Evolutionary conservation across 768 basidiomycete species (phyloP).

Genomic region (Suillus bovinus): DNA sequence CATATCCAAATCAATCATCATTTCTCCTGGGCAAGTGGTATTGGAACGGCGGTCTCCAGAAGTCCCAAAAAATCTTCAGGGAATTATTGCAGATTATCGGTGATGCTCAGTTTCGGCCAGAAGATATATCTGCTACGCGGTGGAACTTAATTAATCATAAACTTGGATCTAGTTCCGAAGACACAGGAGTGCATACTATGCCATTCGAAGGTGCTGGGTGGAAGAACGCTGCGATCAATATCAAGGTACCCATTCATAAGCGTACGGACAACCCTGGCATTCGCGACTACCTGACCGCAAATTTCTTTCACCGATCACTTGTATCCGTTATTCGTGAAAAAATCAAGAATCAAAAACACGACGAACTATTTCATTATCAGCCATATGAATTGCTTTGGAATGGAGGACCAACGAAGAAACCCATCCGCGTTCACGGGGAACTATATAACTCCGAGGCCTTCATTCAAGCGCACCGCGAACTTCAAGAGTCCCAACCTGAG

Average conservation of each 20-base stretch:
- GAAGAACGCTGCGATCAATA: constrained; percentile 11
- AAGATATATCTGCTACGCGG: not conserved
- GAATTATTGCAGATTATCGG: constrained; percentile 14
- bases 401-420: not conserved
- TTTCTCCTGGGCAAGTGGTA: constrained; percentile 22
- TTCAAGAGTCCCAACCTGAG: constrained; percentile 18
- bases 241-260: constrained; percentile 14
- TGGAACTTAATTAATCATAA: constrained; percentile 2
- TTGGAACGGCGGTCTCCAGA: constrained; percentile 21
- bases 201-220: constrained; percentile 18
- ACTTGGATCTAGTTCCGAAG: constrained; percentile 2
- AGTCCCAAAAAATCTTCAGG: constrained; percentile 20
- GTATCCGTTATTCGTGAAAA: constrained; percentile 18
- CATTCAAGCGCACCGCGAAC: constrained; percentile 17
- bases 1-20: constrained; percentile 18
- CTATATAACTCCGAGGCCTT: constrained; percentile 20
- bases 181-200: not conserved
- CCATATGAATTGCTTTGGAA: constrained; percentile 22
- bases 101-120: constrained; percentile 1
- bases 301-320: constrained; percentile 16
- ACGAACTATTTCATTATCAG: constrained; percentile 20
- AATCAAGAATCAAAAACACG: constrained; percentile 10
- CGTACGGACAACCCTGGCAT: constrained; percentile 7
- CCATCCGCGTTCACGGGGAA: constrained; percentile 19
- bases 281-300: not conserved